Percentiles rank a stretch among this genome's conserved stretches.
Evolutionary conservation across 2,329 filamentous ascomycete genomes (phyloP).

Genomic region (Ophiostoma triangulosporum): DNA sequence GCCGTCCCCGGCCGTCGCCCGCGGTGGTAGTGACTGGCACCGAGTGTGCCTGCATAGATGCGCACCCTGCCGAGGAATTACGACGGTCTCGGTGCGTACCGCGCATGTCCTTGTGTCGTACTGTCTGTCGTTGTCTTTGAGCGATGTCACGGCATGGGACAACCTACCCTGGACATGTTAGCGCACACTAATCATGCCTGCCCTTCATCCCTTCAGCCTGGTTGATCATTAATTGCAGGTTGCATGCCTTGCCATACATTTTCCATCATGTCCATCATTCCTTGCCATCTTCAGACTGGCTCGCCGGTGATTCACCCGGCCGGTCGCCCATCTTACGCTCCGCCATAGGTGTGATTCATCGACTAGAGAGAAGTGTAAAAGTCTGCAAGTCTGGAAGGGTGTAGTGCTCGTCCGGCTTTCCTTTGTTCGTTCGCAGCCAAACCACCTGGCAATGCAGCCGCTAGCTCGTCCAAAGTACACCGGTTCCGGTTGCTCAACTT

Average conservation of each 20-base stretch:
- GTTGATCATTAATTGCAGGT: not conserved
- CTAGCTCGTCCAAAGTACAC: not conserved
- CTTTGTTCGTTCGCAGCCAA: not conserved
- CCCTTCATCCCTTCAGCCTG: not conserved
- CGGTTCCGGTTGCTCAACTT: not conserved
- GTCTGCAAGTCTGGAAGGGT: not conserved
- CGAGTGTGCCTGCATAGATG: not conserved
- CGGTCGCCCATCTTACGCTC: not conserved
- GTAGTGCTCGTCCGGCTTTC: not conserved
- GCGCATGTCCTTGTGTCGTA: too few relatives aligned
- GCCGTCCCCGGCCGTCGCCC: not conserved
- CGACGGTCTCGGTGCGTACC: not conserved
- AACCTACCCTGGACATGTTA: not conserved
- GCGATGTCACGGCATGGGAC: not conserved
- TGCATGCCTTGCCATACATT: not conserved
- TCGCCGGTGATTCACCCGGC: not conserved
- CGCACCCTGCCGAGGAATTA: not conserved
- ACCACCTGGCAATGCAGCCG: not conserved
- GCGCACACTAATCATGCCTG: not conserved
- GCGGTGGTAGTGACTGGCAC: not conserved
- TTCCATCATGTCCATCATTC: not conserved
- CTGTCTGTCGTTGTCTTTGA: not conserved
- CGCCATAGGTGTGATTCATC: not conserved
- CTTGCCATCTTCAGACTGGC: not conserved
- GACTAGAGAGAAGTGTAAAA: not conserved